phyloP scores from a whole-genome alignment of 371 early-diverging fungal genomes.

The Mucor irregularis region DNA sequence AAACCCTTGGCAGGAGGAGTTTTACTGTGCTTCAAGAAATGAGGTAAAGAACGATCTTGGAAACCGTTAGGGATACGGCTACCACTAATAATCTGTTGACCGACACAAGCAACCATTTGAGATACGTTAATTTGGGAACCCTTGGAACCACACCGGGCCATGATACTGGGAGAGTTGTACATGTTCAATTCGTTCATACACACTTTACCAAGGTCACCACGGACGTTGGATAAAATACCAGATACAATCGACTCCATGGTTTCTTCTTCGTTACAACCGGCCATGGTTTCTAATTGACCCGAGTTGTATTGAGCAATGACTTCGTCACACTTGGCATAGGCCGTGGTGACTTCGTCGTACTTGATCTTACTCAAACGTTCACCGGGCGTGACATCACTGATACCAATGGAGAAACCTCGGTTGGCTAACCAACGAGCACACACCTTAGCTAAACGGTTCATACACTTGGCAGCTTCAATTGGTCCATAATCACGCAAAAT shows the following conservation, averaged over 20 bases:
- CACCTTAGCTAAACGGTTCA: slow-evolving; percentile 94
- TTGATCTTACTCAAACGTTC: slow-evolving; percentile 74
- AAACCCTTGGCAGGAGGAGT: slow-evolving; percentile 97
- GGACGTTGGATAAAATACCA: slow-evolving; percentile 87
- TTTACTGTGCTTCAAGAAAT: slow-evolving; percentile 90
- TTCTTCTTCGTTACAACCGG: slow-evolving; percentile 89
- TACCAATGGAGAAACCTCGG: slow-evolving; percentile 97
- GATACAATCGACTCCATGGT: slow-evolving; percentile 92
- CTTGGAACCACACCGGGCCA: slow-evolving; percentile 83
- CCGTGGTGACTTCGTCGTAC: slow-evolving; percentile 75
- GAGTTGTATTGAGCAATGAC: slow-evolving; percentile 71
- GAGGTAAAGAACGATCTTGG: slow-evolving; percentile 96
- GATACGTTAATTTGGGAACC: slow-evolving; percentile 98
- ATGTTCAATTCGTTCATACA: slow-evolving; percentile 93
- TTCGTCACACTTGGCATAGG: slow-evolving; percentile 86
- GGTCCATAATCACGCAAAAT: slow-evolving; percentile 93
- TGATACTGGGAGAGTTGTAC: slow-evolving; percentile 97
- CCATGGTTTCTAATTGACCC: slow-evolving; percentile 80
- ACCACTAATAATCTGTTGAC: slow-evolving; percentile 99
- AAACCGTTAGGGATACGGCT: slow-evolving; percentile 98
- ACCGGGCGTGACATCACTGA: slow-evolving; percentile 97
- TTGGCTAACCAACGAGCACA: slow-evolving; percentile 93
- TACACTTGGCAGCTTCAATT: slow-evolving; percentile 83
- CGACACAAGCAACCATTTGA: slow-evolving; percentile 99
- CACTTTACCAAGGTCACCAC: slow-evolving; percentile 95